Evolutionary conservation across 371 early-diverging fungal genomes (phyloP).

Genomic region (Neoconidiobolus thromboides): DNA sequence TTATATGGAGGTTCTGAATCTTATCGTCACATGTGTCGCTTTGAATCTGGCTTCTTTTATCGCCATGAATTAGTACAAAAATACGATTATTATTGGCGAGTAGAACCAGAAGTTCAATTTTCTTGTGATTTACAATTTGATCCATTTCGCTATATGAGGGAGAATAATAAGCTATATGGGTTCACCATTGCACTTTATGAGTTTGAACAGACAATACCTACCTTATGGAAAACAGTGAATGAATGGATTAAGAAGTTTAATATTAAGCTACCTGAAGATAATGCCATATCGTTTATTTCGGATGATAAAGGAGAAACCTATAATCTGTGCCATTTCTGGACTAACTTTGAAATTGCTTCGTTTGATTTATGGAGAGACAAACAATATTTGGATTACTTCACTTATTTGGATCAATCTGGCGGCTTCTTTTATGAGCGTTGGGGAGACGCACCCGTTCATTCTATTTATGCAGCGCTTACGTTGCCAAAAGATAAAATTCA

Average conservation of each 20-base stretch:
- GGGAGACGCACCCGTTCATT: conserved; percentile 95
- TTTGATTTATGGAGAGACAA: conserved; percentile 56
- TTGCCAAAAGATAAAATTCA: conserved; percentile 58
- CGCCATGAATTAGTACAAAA: conserved; percentile 48
- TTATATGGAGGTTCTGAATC: conserved; percentile 67
- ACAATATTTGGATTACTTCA: conserved; percentile 57
- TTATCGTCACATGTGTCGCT: conserved; percentile 87
- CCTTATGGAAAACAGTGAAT: conserved; percentile 45
- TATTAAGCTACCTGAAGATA: conserved; percentile 4
- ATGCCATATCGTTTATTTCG: conserved; percentile 8
- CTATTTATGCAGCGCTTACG: conserved; percentile 69
- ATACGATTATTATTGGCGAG: conserved; percentile 86
- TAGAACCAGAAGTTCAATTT: conserved; percentile 76
- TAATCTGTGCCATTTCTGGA: conserved; percentile 77
- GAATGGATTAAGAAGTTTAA: conserved; percentile 11
- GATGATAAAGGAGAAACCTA: conserved; percentile 9
- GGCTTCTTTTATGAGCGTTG: conserved; percentile 94
- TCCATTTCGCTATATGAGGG: conserved; percentile 64
- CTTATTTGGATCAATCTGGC: conserved; percentile 53
- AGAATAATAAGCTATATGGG: conserved; percentile 64
- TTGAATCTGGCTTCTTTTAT: conserved; percentile 76
- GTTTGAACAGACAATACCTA: conserved; percentile 52
- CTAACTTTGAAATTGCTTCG: conserved; percentile 81
- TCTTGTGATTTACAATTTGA: conserved; percentile 73
- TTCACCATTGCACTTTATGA: conserved; percentile 61